These are phyloP conservation scores for Ophiocordyceps australis DNA, from an alignment of 2,329 filamentous ascomycete species.

Conservation along the genomic window DNA sequence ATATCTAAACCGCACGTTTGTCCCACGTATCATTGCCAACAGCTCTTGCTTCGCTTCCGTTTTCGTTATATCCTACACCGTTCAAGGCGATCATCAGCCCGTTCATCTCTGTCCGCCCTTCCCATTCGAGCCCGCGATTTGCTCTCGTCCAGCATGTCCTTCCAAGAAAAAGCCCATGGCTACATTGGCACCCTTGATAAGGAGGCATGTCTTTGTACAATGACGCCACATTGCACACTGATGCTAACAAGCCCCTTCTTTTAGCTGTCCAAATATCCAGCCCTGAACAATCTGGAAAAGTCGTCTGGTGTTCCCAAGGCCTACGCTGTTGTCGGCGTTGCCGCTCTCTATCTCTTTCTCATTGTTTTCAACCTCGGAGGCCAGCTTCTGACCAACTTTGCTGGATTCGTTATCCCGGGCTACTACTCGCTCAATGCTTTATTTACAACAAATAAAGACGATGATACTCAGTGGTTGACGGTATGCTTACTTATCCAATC, in stretches of 20 bases:
- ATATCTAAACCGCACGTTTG: too few relatives aligned
- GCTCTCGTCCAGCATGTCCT: slow-evolving; percentile 42
- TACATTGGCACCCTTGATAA: slow-evolving; percentile 67
- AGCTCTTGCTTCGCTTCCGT: too few relatives aligned
- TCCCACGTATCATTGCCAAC: too few relatives aligned
- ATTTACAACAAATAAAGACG: slow-evolving; percentile 51
- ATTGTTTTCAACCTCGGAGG: slow-evolving; percentile 87
- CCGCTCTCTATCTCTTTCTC: slow-evolving; percentile 71
- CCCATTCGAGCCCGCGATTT: too few relatives aligned
- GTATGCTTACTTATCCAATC: slow-evolving; percentile 29
- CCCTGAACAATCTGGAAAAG: slow-evolving; percentile 73
- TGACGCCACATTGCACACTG: too few relatives aligned
- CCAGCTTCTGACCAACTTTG: slow-evolving; percentile 73
- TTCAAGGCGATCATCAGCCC: too few relatives aligned
- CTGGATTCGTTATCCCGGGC: slow-evolving; percentile 64
- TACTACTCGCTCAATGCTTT: slow-evolving; percentile 73
- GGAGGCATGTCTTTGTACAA: slow-evolving; percentile 49
- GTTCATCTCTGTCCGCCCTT: too few relatives aligned
- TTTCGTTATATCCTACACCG: too few relatives aligned
- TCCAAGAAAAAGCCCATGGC: slow-evolving; percentile 60
- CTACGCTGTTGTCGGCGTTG: slow-evolving; percentile 62
- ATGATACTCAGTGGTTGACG: slow-evolving; percentile 69
- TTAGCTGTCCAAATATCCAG: slow-evolving; percentile 71
- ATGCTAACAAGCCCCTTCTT: slow-evolving; percentile 4
- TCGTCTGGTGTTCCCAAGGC: slow-evolving; percentile 70